phyloP scores from a whole-genome alignment of 2,329 filamentous ascomycete species.

The Colletotrichum siamense region DNA sequence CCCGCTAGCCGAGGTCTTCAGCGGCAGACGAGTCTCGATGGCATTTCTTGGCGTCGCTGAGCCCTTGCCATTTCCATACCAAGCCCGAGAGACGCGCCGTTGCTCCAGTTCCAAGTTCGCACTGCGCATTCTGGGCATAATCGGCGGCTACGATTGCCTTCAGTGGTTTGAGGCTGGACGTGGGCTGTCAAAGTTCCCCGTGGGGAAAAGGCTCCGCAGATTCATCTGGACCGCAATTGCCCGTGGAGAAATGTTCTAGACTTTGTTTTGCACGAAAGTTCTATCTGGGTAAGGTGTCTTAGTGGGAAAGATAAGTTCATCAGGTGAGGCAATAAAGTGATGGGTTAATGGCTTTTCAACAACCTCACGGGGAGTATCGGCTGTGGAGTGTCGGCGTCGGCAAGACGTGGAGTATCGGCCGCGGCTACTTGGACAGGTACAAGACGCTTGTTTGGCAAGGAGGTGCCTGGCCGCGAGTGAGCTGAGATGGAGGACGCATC shows the following conservation, averaged over 20 bases:
- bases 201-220: background rate
- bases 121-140: background rate
- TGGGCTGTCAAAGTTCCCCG: background rate
- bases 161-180: background rate
- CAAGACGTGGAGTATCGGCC: background rate
- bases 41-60: background rate
- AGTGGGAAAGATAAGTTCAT: background rate
- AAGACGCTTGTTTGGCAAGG: background rate
- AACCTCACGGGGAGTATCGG: background rate
- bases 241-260: background rate
- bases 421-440: background rate
- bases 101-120: background rate
- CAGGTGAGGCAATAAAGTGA: background rate
- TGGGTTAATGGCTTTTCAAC: accelerated
- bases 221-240: background rate
- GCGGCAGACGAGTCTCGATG: background rate
- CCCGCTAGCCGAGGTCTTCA: background rate
- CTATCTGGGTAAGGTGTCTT: background rate
- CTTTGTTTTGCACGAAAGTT: background rate
- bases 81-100: background rate
- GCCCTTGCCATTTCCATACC: background rate
- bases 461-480: background rate
- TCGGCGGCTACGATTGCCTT: background rate
- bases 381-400: background rate
- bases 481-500: background rate